These are phyloP conservation scores for Sophora flavescens DNA, from an alignment of 306 rosid species.

Conservation along the genomic window DNA sequence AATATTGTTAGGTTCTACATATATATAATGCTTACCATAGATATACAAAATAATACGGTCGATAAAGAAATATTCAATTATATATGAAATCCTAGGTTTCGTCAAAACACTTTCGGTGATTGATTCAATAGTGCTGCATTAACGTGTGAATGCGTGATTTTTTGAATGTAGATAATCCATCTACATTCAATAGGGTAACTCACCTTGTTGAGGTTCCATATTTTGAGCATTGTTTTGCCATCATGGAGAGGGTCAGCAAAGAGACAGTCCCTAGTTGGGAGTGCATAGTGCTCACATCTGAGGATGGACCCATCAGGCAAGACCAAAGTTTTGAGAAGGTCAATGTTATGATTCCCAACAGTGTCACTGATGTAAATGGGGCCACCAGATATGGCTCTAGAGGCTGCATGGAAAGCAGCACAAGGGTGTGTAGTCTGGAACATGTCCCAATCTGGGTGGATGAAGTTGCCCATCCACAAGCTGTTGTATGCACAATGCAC, in stretches of 20 bases:
- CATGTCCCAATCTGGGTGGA: slow-evolving; percentile 99
- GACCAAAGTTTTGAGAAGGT: slow-evolving; percentile 67
- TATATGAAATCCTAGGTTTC: too few relatives aligned
- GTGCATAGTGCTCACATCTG: slow-evolving; percentile 83
- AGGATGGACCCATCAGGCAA: slow-evolving; percentile 90
- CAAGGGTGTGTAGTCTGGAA: slow-evolving; percentile 96
- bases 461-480: slow-evolving; percentile 97
- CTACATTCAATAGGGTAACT: too few relatives aligned
- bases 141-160: too few relatives aligned
- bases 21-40: not conserved
- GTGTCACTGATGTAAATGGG: slow-evolving; percentile 88
- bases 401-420: slow-evolving; percentile 93
- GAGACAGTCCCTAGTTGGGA: slow-evolving; percentile 86
- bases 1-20: slow-evolving; percentile 10
- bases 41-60: not conserved
- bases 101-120: too few relatives aligned
- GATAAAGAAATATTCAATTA: not conserved
- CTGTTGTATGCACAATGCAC: slow-evolving; percentile 96
- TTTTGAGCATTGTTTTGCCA: slow-evolving; percentile 92
- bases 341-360: slow-evolving; percentile 86
- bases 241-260: slow-evolving; percentile 91
- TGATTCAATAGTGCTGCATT: too few relatives aligned
- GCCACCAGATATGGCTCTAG: slow-evolving; percentile 95
- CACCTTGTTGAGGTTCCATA: slow-evolving; percentile 95
- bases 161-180: too few relatives aligned